These are phyloP conservation scores for Phytopythium montanum DNA, from an alignment of 352 stramenopile species.

Conservation along the genomic window DNA sequence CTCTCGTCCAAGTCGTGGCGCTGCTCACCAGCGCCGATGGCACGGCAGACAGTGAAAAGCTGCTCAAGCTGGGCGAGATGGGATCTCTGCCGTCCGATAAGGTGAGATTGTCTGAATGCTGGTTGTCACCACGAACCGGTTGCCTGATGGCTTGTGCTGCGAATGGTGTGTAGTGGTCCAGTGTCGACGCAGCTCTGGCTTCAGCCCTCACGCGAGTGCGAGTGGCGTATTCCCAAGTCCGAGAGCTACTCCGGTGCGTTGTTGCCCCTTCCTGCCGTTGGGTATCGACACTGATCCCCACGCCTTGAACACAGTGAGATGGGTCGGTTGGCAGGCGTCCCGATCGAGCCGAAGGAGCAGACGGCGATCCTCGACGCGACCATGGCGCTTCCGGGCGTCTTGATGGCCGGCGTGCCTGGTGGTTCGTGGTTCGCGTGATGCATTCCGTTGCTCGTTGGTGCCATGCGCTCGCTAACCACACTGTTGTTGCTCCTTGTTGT, in stretches of 20 bases:
- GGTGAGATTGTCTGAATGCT: not conserved
- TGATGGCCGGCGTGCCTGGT: constrained; percentile 93
- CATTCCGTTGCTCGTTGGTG: not conserved
- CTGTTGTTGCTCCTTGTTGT: too few relatives aligned
- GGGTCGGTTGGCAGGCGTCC: constrained; percentile 85
- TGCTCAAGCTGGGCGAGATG: not conserved
- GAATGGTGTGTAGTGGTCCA: constrained; percentile 37
- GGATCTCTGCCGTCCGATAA: not conserved
- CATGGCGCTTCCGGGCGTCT: constrained; percentile 88
- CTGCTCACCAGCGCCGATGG: constrained; percentile 4
- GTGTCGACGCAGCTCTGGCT: constrained; percentile 29
- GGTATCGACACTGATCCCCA: not conserved
- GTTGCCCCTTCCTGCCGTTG: not conserved
- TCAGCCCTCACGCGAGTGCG: constrained; percentile 50
- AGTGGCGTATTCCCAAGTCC: constrained; percentile 72
- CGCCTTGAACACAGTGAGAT: constrained; percentile 54
- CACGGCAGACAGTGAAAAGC: not conserved
- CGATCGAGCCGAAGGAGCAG: constrained; percentile 92
- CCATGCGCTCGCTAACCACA: not conserved
- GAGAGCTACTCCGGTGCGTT: constrained; percentile 70
- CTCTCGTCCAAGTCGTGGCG: constrained; percentile 10
- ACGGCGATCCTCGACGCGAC: constrained; percentile 92
- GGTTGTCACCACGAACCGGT: not conserved
- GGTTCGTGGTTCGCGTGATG: constrained; percentile 23
- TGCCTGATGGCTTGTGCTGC: not conserved